Evolutionary conservation across 129 eudicot species (phyloP).

Genomic region (Lactuca saligna): DNA sequence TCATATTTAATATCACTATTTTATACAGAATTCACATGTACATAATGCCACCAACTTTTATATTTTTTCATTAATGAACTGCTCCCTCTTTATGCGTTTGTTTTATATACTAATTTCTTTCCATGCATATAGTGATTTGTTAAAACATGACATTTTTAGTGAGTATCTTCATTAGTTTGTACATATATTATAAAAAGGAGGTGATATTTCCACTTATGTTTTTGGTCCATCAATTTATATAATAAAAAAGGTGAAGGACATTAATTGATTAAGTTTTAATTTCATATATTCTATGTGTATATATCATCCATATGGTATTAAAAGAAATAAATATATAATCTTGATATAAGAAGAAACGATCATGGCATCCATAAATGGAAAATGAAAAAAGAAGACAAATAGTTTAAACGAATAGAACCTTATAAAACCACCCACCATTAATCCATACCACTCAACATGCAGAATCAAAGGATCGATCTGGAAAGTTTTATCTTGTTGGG

Average conservation of each 20-base stretch:
- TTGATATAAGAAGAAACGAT: not conserved
- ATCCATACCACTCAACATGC: conserved; percentile 3
- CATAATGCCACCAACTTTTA: conserved; percentile 1
- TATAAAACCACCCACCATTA: conserved; percentile 11
- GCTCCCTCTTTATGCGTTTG: not conserved
- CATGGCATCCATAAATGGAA: not conserved
- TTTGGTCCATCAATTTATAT: no score
- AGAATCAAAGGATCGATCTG: conserved; percentile 9
- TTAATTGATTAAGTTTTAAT: not conserved
- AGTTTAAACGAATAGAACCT: conserved; percentile 4
- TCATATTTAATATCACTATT: no score
- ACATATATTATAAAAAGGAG: not conserved
- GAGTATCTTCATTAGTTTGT: not conserved
- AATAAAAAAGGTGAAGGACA: not conserved
- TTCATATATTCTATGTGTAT: not conserved
- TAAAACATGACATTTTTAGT: not conserved
- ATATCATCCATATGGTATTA: not conserved
- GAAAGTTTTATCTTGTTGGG: conserved; percentile 2
- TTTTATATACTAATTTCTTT: conserved; percentile 10
- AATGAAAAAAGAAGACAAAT: not conserved
- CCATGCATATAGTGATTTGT: conserved; percentile 6
- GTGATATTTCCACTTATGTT: no score
- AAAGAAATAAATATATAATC: conserved; percentile 1
- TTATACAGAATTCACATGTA: conserved; percentile 4
- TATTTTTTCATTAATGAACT: not conserved